Evolutionary conservation across 257 asterid genomes (phyloP).

Genomic region (Hygrophila difformis): DNA sequence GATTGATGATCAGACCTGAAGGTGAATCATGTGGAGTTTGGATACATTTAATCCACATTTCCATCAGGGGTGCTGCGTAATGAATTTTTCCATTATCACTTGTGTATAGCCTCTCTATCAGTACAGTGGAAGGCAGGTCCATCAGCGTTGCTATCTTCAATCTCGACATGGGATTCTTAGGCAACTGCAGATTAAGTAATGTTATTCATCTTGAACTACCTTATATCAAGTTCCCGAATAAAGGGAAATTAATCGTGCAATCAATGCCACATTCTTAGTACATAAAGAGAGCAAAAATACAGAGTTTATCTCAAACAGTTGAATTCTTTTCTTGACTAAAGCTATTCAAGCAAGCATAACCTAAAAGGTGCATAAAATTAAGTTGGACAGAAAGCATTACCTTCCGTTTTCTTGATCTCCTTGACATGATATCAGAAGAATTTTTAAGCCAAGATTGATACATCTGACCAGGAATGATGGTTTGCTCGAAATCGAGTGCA

Average conservation of each 20-base stretch:
- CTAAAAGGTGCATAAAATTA: slow-evolving; percentile 13
- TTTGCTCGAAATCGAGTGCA: slow-evolving; percentile 56
- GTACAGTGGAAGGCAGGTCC: slow-evolving; percentile 69
- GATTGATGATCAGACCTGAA: slow-evolving; percentile 77
- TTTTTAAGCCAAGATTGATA: slow-evolving; percentile 80
- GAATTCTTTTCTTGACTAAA: neutral
- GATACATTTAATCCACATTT: slow-evolving; percentile 47
- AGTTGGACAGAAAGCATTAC: slow-evolving; percentile 21
- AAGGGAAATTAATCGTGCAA: too few relatives aligned
- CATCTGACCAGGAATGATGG: slow-evolving; percentile 60
- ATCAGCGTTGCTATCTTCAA: slow-evolving; percentile 50
- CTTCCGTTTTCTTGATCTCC: slow-evolving; percentile 47
- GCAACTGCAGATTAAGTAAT: slow-evolving; percentile 30
- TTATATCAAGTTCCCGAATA: slow-evolving; percentile 11
- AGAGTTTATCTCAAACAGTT: too few relatives aligned
- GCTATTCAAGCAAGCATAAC: slow-evolving; percentile 6
- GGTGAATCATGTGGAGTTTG: slow-evolving; percentile 71
- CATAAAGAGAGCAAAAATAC: too few relatives aligned
- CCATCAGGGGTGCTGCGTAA: slow-evolving; percentile 61
- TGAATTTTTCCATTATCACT: slow-evolving; percentile 35
- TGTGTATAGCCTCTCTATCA: slow-evolving; percentile 37
- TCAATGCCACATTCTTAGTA: too few relatives aligned
- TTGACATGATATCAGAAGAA: slow-evolving; percentile 47
- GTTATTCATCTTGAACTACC: slow-evolving; percentile 15
- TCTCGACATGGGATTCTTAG: slow-evolving; percentile 29